Evolutionary conservation across 23 red algal species (phyloP).

Genomic region (Gracilaria domingensis): DNA sequence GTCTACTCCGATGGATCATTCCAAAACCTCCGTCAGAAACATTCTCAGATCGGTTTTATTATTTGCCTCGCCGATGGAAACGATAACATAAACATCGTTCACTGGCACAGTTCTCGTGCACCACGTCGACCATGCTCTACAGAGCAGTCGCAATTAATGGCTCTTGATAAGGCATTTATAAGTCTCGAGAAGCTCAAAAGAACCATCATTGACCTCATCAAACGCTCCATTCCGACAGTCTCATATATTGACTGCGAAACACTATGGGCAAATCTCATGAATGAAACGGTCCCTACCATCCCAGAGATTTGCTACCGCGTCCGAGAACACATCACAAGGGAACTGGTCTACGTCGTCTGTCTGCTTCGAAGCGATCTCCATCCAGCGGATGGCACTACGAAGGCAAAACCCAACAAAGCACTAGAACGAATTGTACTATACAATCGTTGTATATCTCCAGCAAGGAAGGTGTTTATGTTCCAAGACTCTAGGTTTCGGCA

Average conservation of each 20-base stretch:
- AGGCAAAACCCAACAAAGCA: not conserved
- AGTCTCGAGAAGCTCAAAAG: not conserved
- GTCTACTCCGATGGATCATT: conserved; percentile 24
- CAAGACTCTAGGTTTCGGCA: not conserved
- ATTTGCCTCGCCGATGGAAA: conserved; percentile 1
- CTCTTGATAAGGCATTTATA: conserved; percentile 1
- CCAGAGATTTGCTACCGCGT: conserved; percentile 4
- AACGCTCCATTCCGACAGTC: not conserved
- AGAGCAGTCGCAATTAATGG: conserved; percentile 28
- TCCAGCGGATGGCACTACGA: not conserved
- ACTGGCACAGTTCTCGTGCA: conserved; percentile 14
- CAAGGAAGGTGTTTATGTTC: not conserved
- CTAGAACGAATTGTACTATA: not conserved
- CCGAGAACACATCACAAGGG: not conserved
- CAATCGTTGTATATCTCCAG: not conserved
- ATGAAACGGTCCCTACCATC: not conserved
- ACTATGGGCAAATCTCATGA: conserved; percentile 25
- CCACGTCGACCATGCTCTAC: not conserved
- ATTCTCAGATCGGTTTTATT: conserved; percentile 24
- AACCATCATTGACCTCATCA: not conserved
- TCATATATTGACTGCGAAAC: conserved; percentile 14
- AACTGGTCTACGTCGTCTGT: not conserved
- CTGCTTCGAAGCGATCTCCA: not conserved
- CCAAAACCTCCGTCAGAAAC: conserved; percentile 6
- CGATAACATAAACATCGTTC: not conserved